phyloP scores from a whole-genome alignment of 2,329 filamentous ascomycete species.

The Ascochyta viciae-villosae region DNA sequence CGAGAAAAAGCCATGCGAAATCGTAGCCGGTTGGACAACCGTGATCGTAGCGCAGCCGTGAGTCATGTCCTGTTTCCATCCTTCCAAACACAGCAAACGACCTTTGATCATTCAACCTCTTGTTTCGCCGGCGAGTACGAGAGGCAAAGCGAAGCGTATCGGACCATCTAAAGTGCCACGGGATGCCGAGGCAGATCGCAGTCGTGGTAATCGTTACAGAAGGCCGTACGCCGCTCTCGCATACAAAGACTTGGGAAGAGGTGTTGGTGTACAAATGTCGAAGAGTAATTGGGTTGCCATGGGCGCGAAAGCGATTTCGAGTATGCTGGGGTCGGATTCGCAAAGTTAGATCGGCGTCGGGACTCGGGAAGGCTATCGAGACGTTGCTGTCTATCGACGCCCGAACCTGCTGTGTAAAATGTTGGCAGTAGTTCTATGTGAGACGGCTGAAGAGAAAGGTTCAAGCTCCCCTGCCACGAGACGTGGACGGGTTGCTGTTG shows the following conservation, averaged over 20 bases:
- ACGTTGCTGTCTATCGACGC: constrained; percentile 72
- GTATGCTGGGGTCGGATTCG: constrained; percentile 35
- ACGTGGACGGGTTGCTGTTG: constrained; percentile 72
- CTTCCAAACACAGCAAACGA: constrained; percentile 21
- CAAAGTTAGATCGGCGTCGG: constrained; percentile 40
- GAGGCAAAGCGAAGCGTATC: constrained; percentile 25
- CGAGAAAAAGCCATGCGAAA: constrained; percentile 21
- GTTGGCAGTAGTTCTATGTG: constrained; percentile 50
- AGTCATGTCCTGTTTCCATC: constrained; percentile 31
- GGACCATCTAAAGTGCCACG: constrained; percentile 17
- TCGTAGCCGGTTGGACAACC: constrained; percentile 29
- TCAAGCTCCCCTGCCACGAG: constrained; percentile 71
- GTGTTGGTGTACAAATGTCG: constrained; percentile 40
- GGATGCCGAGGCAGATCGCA: constrained; percentile 15
- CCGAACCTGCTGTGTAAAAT: constrained; percentile 87
- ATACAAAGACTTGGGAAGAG: constrained; percentile 28
- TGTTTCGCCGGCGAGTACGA: constrained; percentile 36
- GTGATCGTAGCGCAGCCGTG: constrained; percentile 33
- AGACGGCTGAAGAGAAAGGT: constrained; percentile 32
- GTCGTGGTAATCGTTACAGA: constrained; percentile 20
- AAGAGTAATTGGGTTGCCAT: constrained; percentile 38
- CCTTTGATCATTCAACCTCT: constrained; percentile 25
- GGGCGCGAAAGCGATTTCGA: constrained; percentile 45
- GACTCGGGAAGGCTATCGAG: constrained; percentile 44
- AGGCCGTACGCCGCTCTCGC: constrained; percentile 29